These are phyloP conservation scores for Hibiscus syriacus DNA, from an alignment of 345 rosid species.

Conservation along the genomic window DNA sequence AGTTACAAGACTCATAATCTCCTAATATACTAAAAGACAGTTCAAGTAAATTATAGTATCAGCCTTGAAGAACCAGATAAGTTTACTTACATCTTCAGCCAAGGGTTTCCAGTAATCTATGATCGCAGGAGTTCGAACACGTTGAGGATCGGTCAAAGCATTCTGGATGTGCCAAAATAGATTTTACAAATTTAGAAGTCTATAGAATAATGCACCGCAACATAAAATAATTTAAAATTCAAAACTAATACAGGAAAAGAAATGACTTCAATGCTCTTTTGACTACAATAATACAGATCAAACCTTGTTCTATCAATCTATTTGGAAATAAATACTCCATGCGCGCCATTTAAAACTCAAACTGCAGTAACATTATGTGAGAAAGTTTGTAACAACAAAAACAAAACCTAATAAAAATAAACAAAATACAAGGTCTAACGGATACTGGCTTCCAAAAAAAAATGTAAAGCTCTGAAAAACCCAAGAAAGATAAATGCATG, in stretches of 20 bases:
- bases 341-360: neutral
- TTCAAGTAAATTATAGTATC: neutral
- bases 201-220: no score
- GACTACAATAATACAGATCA: neutral
- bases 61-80: neutral
- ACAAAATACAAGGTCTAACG: neutral
- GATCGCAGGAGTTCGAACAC: constrained; percentile 82
- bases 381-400: neutral
- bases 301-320: neutral
- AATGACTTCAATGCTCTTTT: constrained; percentile 1
- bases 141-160: constrained; percentile 82
- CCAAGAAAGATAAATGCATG: neutral
- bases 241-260: neutral
- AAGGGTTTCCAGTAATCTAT: constrained; percentile 92
- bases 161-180: constrained; percentile 43
- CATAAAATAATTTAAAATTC: no score
- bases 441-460: neutral
- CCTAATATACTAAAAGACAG: neutral
- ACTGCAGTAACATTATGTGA: neutral
- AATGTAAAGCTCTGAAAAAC: neutral
- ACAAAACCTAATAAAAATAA: no score
- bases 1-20: neutral
- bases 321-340: neutral
- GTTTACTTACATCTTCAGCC: constrained; percentile 81
- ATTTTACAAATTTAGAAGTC: no score